phyloP scores from a whole-genome alignment of 2,329 filamentous ascomycete species.

The Corinectria fuckeliana region DNA sequence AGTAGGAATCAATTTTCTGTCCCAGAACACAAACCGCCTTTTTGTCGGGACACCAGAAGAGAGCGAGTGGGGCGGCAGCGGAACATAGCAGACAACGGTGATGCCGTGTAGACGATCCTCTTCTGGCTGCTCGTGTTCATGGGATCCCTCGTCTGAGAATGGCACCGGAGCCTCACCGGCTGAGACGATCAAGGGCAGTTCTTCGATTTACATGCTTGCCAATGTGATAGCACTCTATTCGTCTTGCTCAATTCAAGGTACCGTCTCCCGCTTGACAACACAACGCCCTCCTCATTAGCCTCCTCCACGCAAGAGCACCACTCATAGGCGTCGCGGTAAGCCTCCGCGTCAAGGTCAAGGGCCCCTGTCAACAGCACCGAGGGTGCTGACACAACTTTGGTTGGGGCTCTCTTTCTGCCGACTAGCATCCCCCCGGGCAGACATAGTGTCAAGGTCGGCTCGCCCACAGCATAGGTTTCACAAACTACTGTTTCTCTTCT shows the following conservation, averaged over 20 bases:
- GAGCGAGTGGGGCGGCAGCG: constrained; percentile 30
- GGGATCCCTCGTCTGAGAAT: not conserved
- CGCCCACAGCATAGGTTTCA: not conserved
- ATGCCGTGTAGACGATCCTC: constrained; percentile 9
- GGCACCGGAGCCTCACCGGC: constrained; percentile 9
- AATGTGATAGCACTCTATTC: constrained; percentile 5
- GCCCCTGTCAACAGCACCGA: constrained; percentile 23
- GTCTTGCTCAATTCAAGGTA: constrained; percentile 5
- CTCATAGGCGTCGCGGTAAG: constrained; percentile 27
- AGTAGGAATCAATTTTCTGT: no score
- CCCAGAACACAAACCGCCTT: constrained; percentile 27
- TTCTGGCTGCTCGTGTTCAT: constrained; percentile 4
- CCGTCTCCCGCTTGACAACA: constrained; percentile 6
- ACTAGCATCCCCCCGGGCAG: not conserved
- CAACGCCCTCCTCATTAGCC: not conserved
- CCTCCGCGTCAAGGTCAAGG: constrained; percentile 30
- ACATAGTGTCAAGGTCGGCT: not conserved
- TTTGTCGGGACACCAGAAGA: constrained; percentile 19
- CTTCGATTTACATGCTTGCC: not conserved
- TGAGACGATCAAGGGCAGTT: not conserved
- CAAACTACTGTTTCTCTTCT: not conserved
- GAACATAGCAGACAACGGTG: constrained; percentile 32
- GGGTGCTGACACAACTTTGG: constrained; percentile 11
- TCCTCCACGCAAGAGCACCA: constrained; percentile 24
- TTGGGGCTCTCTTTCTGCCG: constrained; percentile 21